Evolutionary conservation across 2,329 filamentous ascomycete species (phyloP).

Genomic region (Alternaria brassicicola): DNA sequence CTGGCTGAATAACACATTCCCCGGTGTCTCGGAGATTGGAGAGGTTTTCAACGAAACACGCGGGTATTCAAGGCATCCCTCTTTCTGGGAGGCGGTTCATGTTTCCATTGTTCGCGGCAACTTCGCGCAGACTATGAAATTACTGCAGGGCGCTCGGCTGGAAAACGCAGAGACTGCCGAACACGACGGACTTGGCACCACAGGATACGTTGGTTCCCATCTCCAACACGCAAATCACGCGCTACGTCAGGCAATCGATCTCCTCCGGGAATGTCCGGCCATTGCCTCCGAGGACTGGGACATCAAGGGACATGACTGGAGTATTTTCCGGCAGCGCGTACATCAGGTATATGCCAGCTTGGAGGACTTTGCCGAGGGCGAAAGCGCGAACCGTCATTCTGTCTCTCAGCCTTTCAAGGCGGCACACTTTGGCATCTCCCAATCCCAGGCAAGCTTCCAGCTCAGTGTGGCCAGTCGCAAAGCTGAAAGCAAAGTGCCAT

Average conservation of each 20-base stretch:
- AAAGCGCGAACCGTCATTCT: conserved; percentile 57
- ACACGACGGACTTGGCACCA: conserved; percentile 66
- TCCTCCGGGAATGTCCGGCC: conserved; percentile 76
- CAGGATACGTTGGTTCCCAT: conserved; percentile 75
- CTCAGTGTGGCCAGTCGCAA: conserved; percentile 71
- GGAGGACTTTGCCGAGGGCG: conserved; percentile 78
- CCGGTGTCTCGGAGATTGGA: conserved; percentile 69
- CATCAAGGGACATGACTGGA: conserved; percentile 80
- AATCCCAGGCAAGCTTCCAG: conserved; percentile 61
- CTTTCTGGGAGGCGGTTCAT: conserved; percentile 86
- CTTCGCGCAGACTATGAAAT: conserved; percentile 67
- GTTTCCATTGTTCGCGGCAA: conserved; percentile 75
- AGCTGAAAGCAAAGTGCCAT: conserved; percentile 85
- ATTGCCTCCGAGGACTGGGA: conserved; percentile 75
- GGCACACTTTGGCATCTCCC: conserved; percentile 47
- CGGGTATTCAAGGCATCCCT: conserved; percentile 74
- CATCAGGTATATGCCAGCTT: conserved; percentile 72
- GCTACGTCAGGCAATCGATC: conserved; percentile 68
- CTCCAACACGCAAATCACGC: conserved; percentile 79
- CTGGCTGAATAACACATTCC: conserved; percentile 80
- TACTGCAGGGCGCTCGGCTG: conserved; percentile 80
- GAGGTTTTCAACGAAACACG: conserved; percentile 69
- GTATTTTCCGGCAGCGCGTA: conserved; percentile 77
- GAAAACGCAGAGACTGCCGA: conserved; percentile 70
- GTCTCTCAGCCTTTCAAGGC: conserved; percentile 54